phyloP scores from a whole-genome alignment of 305 asterid species.

The Fraxinus paxiana region DNA sequence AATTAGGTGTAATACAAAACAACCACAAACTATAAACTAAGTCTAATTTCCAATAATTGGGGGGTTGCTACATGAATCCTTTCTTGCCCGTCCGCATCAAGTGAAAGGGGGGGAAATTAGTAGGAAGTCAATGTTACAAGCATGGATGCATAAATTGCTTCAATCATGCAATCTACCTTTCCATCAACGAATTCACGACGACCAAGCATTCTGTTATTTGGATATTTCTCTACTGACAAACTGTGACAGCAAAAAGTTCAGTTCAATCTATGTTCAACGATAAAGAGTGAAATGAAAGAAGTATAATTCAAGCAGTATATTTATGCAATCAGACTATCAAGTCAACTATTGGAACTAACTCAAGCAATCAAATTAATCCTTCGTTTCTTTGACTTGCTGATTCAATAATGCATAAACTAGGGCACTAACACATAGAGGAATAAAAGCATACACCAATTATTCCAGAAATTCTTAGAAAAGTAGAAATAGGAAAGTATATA shows the following conservation, averaged over 20 bases:
- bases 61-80: neutral
- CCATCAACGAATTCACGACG: slow-evolving; percentile 67
- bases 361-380: neutral
- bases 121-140: slow-evolving; percentile 12
- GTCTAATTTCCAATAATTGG: neutral
- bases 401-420: neutral
- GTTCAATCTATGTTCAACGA: slow-evolving; percentile 11
- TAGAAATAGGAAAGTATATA: neutral
- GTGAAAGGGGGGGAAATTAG: neutral
- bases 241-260: slow-evolving; percentile 38
- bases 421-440: neutral
- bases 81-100: neutral
- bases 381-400: neutral
- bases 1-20: slow-evolving; percentile 21
- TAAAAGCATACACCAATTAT: neutral
- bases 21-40: neutral
- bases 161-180: slow-evolving; percentile 45
- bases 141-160: slow-evolving; percentile 21
- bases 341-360: neutral
- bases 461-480: neutral
- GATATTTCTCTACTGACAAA: slow-evolving; percentile 75
- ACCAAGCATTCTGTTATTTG: slow-evolving; percentile 85
- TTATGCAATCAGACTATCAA: neutral
- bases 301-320: neutral
- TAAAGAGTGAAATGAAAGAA: neutral